Evolutionary conservation across 2,329 filamentous ascomycete species (phyloP).

Genomic region (Tolypocladium cylindrosporum): DNA sequence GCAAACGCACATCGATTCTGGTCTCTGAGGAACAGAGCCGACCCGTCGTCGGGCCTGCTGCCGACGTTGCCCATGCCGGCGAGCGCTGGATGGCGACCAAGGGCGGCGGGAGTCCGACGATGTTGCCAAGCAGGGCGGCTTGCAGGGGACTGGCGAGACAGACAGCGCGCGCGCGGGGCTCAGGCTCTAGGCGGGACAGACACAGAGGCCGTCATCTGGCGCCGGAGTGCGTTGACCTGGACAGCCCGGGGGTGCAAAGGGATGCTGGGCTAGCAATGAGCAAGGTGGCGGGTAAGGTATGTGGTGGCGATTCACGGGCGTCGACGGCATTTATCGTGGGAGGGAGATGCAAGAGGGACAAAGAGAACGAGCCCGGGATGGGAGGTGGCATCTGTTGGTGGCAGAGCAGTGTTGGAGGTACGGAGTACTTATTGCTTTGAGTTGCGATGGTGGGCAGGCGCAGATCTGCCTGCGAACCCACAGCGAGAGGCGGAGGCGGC

Average conservation of each 20-base stretch:
- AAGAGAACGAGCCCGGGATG: neutral
- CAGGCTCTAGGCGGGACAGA: conserved; percentile 11
- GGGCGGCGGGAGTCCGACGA: conserved; percentile 1
- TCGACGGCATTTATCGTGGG: neutral
- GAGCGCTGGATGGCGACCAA: neutral
- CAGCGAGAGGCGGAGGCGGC: neutral
- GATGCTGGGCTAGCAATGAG: conserved; percentile 10
- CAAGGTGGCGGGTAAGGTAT: conserved; percentile 1
- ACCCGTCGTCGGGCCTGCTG: conserved; percentile 79
- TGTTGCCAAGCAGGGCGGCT: conserved; percentile 1
- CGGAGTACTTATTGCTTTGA: neutral
- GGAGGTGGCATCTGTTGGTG: neutral
- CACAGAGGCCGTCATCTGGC: conserved; percentile 13
- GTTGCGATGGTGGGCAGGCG: neutral
- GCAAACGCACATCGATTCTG: conserved; percentile 71
- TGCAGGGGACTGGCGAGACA: conserved; percentile 3
- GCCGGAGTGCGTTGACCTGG: neutral
- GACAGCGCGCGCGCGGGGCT: conserved; percentile 12
- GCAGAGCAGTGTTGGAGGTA: neutral
- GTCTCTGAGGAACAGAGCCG: conserved; percentile 75
- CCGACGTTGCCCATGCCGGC: conserved; percentile 81
- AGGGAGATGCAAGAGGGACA: neutral
- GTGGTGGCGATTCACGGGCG: neutral
- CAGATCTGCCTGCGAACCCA: neutral
- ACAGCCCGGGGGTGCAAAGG: neutral